These are phyloP conservation scores for Trichoderma gamsii DNA, from an alignment of 495 filamentous ascomycete genomes.

Conservation along the genomic window DNA sequence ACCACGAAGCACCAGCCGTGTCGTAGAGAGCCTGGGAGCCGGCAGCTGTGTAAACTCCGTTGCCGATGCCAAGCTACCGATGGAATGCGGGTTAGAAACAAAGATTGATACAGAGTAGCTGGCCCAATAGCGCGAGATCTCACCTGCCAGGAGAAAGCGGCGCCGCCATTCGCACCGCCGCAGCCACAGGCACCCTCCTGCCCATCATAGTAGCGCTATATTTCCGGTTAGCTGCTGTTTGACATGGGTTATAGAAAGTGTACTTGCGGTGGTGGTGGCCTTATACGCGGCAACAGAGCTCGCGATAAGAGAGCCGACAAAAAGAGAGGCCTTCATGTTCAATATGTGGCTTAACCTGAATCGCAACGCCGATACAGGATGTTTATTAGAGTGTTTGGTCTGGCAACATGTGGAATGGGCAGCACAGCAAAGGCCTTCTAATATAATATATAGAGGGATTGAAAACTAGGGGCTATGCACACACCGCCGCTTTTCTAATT, in stretches of 20 bases:
- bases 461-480: too few species aligned
- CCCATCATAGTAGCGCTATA: slow-evolving; percentile 32
- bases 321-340: slow-evolving; percentile 3
- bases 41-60: slow-evolving; percentile 29
- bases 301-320: neutral
- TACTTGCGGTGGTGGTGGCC: neutral
- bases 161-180: slow-evolving; percentile 22
- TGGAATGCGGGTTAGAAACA: neutral
- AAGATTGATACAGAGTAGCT: neutral
- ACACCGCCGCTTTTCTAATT: too few species aligned
- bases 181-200: slow-evolving; percentile 33
- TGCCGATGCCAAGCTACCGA: neutral
- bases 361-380: neutral
- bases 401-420: too few species aligned
- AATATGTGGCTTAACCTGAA: neutral
- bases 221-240: neutral
- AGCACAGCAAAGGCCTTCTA: too few species aligned
- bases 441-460: too few species aligned
- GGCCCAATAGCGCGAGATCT: neutral
- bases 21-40: slow-evolving; percentile 25
- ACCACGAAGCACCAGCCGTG: slow-evolving; percentile 33
- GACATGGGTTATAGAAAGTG: neutral
- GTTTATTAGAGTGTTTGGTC: too few species aligned
- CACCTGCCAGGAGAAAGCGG: slow-evolving; percentile 27
- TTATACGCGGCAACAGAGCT: neutral